A percentile compares a stretch with the other conserved stretches of the same genome.
Conservation (phyloP, 2,329 filamentous ascomycete genomes). For the Paraconiothyrium brasiliense region DNA sequence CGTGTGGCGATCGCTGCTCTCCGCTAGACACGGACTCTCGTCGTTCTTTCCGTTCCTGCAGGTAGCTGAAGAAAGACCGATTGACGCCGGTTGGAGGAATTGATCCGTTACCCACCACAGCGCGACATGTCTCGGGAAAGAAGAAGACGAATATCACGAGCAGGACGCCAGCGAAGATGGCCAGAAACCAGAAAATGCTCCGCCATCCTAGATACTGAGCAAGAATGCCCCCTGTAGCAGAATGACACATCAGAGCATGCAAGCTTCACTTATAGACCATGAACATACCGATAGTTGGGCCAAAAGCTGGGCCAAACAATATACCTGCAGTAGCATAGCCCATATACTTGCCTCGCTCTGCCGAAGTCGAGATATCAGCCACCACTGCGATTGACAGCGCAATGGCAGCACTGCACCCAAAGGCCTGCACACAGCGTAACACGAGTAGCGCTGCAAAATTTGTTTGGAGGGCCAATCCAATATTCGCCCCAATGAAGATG, state of each 20-base stretch:
- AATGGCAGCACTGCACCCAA: constrained; percentile 53
- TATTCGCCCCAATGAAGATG: constrained; percentile 49
- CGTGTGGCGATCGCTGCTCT: not conserved
- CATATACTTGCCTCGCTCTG: constrained; percentile 78
- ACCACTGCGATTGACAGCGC: constrained; percentile 75
- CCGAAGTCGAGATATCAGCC: constrained; percentile 74
- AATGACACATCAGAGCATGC: not conserved
- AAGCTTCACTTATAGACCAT: not conserved
- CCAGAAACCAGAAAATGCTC: constrained; percentile 54
- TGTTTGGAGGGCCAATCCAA: constrained; percentile 49
- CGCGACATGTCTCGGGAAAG: constrained; percentile 56
- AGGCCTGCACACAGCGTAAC: constrained; percentile 49
- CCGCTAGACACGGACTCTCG: constrained; percentile 10
- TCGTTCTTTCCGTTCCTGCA: constrained; percentile 37
- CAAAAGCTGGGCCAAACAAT: constrained; percentile 43
- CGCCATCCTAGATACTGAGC: constrained; percentile 48
- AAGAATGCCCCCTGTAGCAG: constrained; percentile 23
- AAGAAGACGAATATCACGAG: constrained; percentile 49
- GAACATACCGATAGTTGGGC: constrained; percentile 47
- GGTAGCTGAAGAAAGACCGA: constrained; percentile 40
- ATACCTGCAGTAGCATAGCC: constrained; percentile 68
- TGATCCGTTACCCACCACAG: constrained; percentile 55
- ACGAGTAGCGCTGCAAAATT: constrained; percentile 48
- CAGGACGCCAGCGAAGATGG: constrained; percentile 52
- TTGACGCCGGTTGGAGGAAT: constrained; percentile 44